Evolutionary conservation across 2,329 filamentous ascomycete species (phyloP).

Genomic region (Ceratocystis destructans): DNA sequence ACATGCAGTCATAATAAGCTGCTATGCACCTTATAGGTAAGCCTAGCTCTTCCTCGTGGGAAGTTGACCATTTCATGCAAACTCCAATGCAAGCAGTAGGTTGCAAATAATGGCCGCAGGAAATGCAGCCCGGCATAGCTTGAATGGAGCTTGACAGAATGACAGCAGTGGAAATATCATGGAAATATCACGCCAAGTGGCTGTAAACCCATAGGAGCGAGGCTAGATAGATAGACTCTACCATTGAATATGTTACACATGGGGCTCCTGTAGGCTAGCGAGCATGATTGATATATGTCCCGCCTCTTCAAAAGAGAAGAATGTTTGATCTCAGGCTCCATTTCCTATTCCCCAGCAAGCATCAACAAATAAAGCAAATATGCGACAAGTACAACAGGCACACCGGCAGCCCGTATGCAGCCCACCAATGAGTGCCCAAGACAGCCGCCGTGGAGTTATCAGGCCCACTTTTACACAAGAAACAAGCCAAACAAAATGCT

Average conservation of each 20-base stretch:
- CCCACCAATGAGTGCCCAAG: background rate
- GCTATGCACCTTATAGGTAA: background rate
- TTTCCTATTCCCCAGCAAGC: background rate
- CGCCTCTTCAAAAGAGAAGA: background rate
- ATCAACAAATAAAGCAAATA: background rate
- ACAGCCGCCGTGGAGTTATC: background rate
- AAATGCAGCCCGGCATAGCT: background rate
- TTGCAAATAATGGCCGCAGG: background rate
- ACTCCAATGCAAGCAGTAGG: background rate
- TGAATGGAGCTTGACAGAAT: background rate
- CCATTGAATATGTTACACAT: background rate
- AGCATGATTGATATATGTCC: background rate
- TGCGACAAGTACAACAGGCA: background rate
- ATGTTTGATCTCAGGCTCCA: background rate
- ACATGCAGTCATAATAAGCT: background rate
- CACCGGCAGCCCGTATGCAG: background rate
- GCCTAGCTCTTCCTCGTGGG: background rate
- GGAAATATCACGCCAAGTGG: background rate
- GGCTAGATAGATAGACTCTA: background rate
- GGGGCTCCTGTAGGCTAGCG: background rate
- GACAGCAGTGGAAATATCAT: background rate
- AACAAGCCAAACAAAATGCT: constrained; percentile 17
- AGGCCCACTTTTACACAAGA: constrained; percentile 5
- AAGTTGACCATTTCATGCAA: background rate
- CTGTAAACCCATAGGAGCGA: background rate